Evolutionary conservation across 2,329 filamentous ascomycete genomes (phyloP).

Genomic region (Tolypocladium pustulatum): DNA sequence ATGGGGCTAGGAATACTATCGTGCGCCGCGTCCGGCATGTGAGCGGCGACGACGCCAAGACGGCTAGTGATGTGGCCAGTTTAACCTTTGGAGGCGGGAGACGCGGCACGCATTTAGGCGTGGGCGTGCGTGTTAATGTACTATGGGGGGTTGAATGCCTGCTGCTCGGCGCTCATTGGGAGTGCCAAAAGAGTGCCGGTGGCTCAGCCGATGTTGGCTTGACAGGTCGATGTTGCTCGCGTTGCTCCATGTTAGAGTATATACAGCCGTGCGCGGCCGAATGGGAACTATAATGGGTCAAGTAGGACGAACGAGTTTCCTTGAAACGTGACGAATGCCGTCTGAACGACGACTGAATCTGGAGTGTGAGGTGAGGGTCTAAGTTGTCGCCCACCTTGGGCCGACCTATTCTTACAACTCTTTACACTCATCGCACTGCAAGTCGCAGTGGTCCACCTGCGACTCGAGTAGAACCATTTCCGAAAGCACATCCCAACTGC

Average conservation of each 20-base stretch:
- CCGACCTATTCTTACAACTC: background rate
- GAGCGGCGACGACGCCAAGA: background rate
- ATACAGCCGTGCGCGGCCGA: background rate
- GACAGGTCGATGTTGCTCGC: background rate
- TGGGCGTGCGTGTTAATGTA: background rate
- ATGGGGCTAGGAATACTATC: slow-evolving; percentile 27
- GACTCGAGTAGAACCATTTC: background rate
- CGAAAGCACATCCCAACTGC: background rate
- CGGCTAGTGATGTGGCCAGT: background rate
- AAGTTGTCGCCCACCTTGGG: background rate
- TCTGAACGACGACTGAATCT: background rate
- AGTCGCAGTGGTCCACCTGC: background rate
- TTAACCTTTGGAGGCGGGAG: background rate
- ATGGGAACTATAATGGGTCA: background rate
- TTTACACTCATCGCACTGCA: background rate
- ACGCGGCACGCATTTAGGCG: background rate
- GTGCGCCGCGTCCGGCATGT: background rate
- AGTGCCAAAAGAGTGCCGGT: background rate
- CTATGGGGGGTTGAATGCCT: background rate
- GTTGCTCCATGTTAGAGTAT: background rate
- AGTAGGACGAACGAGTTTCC: background rate
- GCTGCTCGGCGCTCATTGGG: background rate
- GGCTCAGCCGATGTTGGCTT: background rate
- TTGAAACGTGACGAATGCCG: background rate
- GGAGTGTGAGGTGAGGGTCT: background rate